Evolutionary conservation across 306 rosid genomes (phyloP).

Genomic region (Medicago lupulina): DNA sequence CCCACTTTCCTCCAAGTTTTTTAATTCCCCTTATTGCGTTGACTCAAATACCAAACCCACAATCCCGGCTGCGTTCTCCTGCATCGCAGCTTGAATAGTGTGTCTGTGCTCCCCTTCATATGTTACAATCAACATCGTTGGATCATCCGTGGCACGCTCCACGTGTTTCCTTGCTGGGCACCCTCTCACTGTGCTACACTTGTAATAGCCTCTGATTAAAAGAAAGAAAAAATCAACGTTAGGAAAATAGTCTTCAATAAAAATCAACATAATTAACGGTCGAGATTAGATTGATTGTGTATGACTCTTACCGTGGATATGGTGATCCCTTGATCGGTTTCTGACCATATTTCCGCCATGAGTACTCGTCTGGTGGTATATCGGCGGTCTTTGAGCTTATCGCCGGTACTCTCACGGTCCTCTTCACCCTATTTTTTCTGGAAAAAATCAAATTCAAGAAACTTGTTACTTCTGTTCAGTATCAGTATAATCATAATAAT

Average conservation of each 20-base stretch:
- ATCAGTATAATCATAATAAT: too few species aligned
- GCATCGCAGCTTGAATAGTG: slow-evolving; percentile 53
- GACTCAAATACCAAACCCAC: slow-evolving; percentile 71
- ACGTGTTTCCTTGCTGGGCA: slow-evolving; percentile 99
- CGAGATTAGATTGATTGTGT: not conserved
- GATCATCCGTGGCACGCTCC: slow-evolving; percentile 85
- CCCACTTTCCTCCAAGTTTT: not conserved
- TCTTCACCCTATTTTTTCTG: slow-evolving; percentile 88
- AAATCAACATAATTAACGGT: slow-evolving; percentile 17
- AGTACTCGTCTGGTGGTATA: slow-evolving; percentile 87
- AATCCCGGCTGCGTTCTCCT: slow-evolving; percentile 62
- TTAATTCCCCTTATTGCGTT: slow-evolving; percentile 35
- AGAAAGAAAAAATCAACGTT: not conserved
- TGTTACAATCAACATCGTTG: slow-evolving; percentile 88
- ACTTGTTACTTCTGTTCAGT: not conserved
- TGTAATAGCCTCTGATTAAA: slow-evolving; percentile 75
- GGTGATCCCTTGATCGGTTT: slow-evolving; percentile 97
- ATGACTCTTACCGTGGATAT: slow-evolving; percentile 65
- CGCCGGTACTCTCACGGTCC: slow-evolving; percentile 82
- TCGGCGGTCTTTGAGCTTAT: slow-evolving; percentile 90
- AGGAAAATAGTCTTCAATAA: not conserved
- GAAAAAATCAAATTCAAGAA: not conserved
- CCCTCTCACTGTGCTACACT: slow-evolving; percentile 82
- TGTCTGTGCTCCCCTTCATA: slow-evolving; percentile 95
- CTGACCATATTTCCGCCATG: slow-evolving; percentile 95